phyloP scores from a whole-genome alignment of 2,329 filamentous ascomycete species.

The Ambrosiella cleistominuta region DNA sequence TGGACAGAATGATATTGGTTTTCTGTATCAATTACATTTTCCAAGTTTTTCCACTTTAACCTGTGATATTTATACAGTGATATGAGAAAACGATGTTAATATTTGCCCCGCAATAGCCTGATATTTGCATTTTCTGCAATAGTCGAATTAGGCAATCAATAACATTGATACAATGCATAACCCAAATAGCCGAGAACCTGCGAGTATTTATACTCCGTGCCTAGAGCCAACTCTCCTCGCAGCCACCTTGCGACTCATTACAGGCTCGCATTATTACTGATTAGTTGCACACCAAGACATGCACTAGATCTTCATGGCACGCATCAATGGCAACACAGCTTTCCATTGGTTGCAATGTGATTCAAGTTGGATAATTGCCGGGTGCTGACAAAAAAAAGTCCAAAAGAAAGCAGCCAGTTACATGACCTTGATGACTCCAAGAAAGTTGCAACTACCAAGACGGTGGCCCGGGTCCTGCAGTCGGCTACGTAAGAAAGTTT shows the following conservation, averaged over 20 bases:
- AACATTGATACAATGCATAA: too few relatives aligned
- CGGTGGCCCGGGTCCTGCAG: background rate
- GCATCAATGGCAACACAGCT: too few relatives aligned
- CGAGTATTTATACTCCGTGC: too few relatives aligned
- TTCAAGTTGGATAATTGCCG: background rate
- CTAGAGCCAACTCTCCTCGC: too few relatives aligned
- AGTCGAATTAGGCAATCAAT: background rate
- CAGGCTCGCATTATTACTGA: too few relatives aligned
- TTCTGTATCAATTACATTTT: too few relatives aligned
- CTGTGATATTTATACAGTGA: background rate
- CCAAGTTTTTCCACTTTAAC: too few relatives aligned
- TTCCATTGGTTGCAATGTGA: background rate
- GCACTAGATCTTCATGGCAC: too few relatives aligned
- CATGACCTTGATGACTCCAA: background rate
- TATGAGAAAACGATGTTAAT: background rate
- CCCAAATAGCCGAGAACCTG: too few relatives aligned
- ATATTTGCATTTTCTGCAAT: background rate
- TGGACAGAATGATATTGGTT: too few relatives aligned
- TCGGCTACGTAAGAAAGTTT: background rate
- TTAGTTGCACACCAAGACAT: too few relatives aligned
- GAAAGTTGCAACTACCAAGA: background rate
- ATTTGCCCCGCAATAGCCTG: background rate
- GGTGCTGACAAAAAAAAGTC: background rate
- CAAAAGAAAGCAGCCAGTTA: background rate
- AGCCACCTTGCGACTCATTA: too few relatives aligned